Evolutionary conservation across 2,329 filamentous ascomycete genomes (phyloP), one percentile per base, ranked within the genome.

Genomic region (Pseudogymnoascus sp.): DNA sequence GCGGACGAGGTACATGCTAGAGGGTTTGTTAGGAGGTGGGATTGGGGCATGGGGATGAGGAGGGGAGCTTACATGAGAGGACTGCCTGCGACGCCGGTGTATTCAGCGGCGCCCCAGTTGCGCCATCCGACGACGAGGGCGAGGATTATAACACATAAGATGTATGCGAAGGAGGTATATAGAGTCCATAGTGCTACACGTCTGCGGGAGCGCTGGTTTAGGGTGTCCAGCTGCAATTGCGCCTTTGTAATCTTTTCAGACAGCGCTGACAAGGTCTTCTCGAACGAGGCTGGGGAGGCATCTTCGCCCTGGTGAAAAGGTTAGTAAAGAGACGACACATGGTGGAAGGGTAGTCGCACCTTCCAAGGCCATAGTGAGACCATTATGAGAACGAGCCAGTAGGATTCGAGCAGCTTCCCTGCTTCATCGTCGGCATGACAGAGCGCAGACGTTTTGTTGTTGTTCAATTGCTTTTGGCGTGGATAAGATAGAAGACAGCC

Each of bases 161-260:
- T 86, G 75, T 97, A 99, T 61, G 88, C 90, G 70, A 99, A 93
- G 63, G 86, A 86, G 2, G 93, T 86, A 74, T 97, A 99, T 13
- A 99, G 83, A 0, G 92, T 96, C 85, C 87, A 92, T 63, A 97
- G 83, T 38, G 91, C 90, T 69, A 89, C 93, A 70, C 88, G 83
- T 64, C 93, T 88, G 64, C 93, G 86, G 60, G 90, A 86, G 65
- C 83, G 84, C 69, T 88, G 82, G 56, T 91, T 86, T 40, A 89
- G 81, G 44, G 80, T 80, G 71, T 96, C 92, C 68, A 97, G 87
- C 61, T 82, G 85, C 44, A 87, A 79, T 70, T 89, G 89, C 2
- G 88, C 86, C 67, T 86, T 83, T 42, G 87, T 81, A 74, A 99
- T 97, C 77, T 95, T 96, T 61, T 81, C 80, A 10, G 93, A 90